phyloP scores from a whole-genome alignment of 805 yeast species.

The Blastobotrys parvus region DNA sequence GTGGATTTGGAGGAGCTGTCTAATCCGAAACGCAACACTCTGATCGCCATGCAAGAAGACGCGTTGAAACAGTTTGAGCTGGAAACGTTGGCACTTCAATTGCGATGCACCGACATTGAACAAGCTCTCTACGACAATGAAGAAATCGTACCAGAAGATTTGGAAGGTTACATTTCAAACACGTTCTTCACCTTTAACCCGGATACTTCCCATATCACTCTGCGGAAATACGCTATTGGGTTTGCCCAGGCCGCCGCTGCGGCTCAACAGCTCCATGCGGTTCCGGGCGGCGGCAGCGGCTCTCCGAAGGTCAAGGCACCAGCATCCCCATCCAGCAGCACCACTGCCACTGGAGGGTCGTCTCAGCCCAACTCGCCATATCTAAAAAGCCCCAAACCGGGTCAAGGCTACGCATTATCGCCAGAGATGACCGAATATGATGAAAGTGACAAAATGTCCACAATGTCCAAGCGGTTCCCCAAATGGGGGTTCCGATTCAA shows the following conservation, averaged over 20 bases:
- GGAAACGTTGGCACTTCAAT: background rate
- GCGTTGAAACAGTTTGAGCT: constrained; percentile 1
- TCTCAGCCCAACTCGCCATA: no score
- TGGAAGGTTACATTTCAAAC: constrained; percentile 1
- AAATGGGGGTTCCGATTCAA: background rate
- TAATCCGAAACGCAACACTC: constrained; percentile 2
- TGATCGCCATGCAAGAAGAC: constrained; percentile 1
- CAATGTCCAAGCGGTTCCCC: background rate
- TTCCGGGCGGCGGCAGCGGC: background rate
- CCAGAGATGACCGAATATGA: background rate
- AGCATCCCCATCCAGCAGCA: background rate
- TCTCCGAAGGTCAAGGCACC: background rate
- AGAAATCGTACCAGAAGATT: background rate
- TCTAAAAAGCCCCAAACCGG: no score
- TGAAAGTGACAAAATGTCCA: background rate
- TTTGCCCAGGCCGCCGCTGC: constrained; percentile 4
- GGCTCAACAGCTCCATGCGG: background rate
- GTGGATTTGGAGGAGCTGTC: no score
- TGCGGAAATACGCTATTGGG: background rate
- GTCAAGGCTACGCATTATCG: background rate
- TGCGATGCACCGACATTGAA: background rate
- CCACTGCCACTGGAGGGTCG: background rate
- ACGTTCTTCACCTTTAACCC: constrained; percentile 3
- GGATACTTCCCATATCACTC: constrained; percentile 6
- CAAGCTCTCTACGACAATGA: background rate